Evolutionary conservation across 371 early-diverging fungal genomes (phyloP).

Genomic region (Rhizoclosmatium hyalinum): DNA sequence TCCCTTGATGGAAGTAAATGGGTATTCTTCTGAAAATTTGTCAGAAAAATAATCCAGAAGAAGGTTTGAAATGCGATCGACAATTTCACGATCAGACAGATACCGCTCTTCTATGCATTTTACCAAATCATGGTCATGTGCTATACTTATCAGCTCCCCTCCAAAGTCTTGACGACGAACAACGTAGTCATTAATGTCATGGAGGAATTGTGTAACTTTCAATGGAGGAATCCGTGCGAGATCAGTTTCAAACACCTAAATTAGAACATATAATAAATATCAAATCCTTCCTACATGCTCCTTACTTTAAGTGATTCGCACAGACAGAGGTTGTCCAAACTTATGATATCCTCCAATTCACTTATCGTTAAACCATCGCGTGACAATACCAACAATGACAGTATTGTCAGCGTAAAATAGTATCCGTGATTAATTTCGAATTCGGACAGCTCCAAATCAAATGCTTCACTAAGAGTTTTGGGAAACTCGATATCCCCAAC

Average conservation of each 20-base stretch:
- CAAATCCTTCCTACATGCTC: background rate
- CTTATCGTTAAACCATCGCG: slow-evolving; percentile 26
- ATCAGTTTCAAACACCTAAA: background rate
- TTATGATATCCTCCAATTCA: slow-evolving; percentile 28
- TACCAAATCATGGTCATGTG: slow-evolving; percentile 7
- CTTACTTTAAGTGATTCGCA: slow-evolving; percentile 17
- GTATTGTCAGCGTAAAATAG: slow-evolving; percentile 8
- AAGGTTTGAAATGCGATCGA: slow-evolving; percentile 1
- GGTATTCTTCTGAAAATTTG: background rate
- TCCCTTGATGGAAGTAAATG: background rate
- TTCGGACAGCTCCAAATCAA: slow-evolving; percentile 11
- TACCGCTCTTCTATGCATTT: background rate
- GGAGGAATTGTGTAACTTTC: slow-evolving; percentile 9
- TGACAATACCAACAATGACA: slow-evolving; percentile 10
- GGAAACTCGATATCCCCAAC: slow-evolving; percentile 9
- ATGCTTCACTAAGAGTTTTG: slow-evolving; percentile 6
- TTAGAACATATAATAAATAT: background rate
- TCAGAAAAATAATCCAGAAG: slow-evolving; percentile 1
- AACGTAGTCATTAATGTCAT: slow-evolving; percentile 10
- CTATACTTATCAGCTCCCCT: background rate
- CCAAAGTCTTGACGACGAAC: slow-evolving; percentile 6
- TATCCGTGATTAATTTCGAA: slow-evolving; percentile 13
- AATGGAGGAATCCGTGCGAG: background rate
- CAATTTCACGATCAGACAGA: slow-evolving; percentile 1
- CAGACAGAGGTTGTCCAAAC: slow-evolving; percentile 20